Evolutionary conservation across 441 rosid genomes (phyloP), one percentile per base, ranked within the genome.

Genomic region (Arabidopsis lyrata): DNA sequence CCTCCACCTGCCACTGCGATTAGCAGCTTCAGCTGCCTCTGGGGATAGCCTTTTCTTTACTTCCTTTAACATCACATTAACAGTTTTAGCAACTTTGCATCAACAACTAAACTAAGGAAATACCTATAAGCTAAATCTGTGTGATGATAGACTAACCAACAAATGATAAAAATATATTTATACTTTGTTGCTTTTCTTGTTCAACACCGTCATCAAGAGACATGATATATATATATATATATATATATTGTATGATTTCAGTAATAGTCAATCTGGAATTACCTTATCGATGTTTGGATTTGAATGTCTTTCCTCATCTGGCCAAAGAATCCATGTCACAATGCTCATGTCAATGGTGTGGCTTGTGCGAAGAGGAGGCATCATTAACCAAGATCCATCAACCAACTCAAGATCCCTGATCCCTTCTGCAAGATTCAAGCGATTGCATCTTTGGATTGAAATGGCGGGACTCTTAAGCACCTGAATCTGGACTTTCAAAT

Each of bases 291-390:
- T 77, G 79, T 84, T 93, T 68, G 93, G 98, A 65, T 81, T 80
- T 70, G 97, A 89, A 82, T 86, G 87, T 83, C 90, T 91, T 88
- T 88, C 97, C 77, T 96, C 98, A 83, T 96, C 98, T 50, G 99
- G 97, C 99, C 97, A 96, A 74, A 96, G 88, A 87, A 96, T 83
- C 99, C 99, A 96, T 14, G 91, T 85, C 77, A 83, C 90, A 55
- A 93, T 85, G 78, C 84, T 82, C 86, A 93, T 70, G 75, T 96
- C 98, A 81, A 91, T 75, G 81, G 83, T 95, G 75, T 84, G 85
- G 71, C 73, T 83, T 39, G 91, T 70, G 77, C 62, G 77, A 71
- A 89, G 75, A 2, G 89, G 78, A 22, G 93, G 63, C 85, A 93
- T 77, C 67, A 74, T 50, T 29, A 88, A 70, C 85, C 80, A 81